A percentile compares a stretch with the other conserved stretches of the same genome.
phyloP scores from a whole-genome alignment of 73 alveolate genomes.

The Tetrahymena elliotti region DNA sequence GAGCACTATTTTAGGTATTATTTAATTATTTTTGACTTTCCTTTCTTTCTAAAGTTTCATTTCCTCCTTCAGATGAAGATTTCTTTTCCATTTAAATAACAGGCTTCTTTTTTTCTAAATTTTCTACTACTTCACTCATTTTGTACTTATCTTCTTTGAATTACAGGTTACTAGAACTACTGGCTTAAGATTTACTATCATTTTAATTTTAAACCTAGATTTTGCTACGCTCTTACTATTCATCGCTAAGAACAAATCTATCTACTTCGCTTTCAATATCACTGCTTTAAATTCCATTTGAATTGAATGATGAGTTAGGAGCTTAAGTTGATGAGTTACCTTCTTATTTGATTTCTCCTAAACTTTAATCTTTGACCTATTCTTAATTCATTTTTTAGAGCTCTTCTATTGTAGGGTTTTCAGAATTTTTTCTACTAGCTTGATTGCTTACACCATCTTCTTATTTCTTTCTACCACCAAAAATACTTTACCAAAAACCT shows the following conservation, averaged over 20 bases:
- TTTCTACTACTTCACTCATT: background rate
- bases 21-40: background rate
- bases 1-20: background rate
- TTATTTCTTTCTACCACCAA: slow-evolving; percentile 14
- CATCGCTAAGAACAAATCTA: background rate
- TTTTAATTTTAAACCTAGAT: background rate
- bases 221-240: background rate
- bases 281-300: background rate
- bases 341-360: background rate
- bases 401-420: slow-evolving; percentile 25
- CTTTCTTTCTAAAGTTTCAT: background rate
- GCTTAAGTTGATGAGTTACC: background rate
- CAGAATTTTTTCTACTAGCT: slow-evolving; percentile 7
- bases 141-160: background rate
- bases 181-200: background rate
- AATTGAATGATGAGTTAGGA: background rate
- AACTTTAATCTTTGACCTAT: background rate
- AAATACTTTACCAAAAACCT: background rate
- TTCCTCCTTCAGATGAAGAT: background rate
- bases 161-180: background rate
- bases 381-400: background rate
- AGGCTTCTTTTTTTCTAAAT: background rate
- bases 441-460: slow-evolving; percentile 5
- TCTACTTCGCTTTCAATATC: background rate
- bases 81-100: background rate